Evolutionary conservation across 345 rosid genomes (phyloP).

Genomic region (Murraya paniculata): DNA sequence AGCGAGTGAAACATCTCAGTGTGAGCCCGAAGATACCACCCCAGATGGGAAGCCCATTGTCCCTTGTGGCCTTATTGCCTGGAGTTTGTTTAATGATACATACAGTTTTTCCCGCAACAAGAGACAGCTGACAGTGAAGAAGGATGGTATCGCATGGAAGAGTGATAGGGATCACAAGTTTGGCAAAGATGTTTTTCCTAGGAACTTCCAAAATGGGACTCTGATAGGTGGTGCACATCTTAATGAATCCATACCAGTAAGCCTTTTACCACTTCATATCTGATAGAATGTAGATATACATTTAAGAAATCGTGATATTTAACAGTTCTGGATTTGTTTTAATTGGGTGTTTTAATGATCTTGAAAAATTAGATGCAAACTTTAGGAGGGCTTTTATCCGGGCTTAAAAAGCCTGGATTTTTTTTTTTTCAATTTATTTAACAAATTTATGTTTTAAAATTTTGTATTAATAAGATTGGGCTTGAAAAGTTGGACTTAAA

Average conservation of each 20-base stretch:
- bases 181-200: slow-evolving; percentile 75
- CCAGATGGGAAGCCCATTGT: slow-evolving; percentile 46
- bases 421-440: too few species aligned
- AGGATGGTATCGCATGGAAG: slow-evolving; percentile 81
- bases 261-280: slow-evolving; percentile 21
- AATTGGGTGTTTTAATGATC: neutral
- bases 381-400: neutral
- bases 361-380: neutral
- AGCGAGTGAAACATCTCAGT: slow-evolving; percentile 37
- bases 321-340: neutral
- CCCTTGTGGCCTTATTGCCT: slow-evolving; percentile 99
- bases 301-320: too few species aligned
- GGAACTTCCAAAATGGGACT: slow-evolving; percentile 68
- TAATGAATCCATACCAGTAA: slow-evolving; percentile 51
- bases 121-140: slow-evolving; percentile 50
- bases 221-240: slow-evolving; percentile 63
- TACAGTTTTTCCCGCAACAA: slow-evolving; percentile 54
- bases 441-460: too few species aligned
- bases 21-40: slow-evolving; percentile 65
- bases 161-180: slow-evolving; percentile 93
- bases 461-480: too few species aligned
- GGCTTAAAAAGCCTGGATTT: too few species aligned
- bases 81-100: slow-evolving; percentile 98
- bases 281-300: neutral
- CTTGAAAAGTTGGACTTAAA: too few species aligned